Percentiles rank a stretch among this genome's conserved stretches.
phyloP scores from a whole-genome alignment of 2,329 filamentous ascomycete species.

The Hypoxylon sp. region DNA sequence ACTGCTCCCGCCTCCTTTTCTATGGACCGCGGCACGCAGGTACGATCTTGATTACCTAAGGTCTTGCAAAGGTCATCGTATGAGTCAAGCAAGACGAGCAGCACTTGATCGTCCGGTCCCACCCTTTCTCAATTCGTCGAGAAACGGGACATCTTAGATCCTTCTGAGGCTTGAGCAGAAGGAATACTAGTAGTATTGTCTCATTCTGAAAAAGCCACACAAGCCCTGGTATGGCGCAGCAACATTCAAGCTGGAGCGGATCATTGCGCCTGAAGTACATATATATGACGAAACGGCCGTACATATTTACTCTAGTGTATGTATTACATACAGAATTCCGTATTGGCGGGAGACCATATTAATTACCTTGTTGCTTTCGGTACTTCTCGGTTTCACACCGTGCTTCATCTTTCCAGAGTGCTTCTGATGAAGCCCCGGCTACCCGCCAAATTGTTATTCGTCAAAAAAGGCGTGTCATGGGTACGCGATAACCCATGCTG shows the following conservation, averaged over 20 bases:
- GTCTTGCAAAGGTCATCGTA: slow-evolving; percentile 18
- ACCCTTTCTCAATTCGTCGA: background rate
- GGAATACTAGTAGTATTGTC: slow-evolving; percentile 38
- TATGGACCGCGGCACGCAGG: slow-evolving; percentile 32
- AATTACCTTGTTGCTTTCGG: slow-evolving; percentile 27
- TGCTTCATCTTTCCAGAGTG: slow-evolving; percentile 31
- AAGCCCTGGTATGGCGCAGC: slow-evolving; percentile 26
- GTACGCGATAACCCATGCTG: slow-evolving; percentile 46
- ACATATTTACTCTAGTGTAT: slow-evolving; percentile 4
- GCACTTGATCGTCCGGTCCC: background rate
- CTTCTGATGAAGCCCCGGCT: slow-evolving; percentile 29
- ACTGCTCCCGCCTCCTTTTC: slow-evolving; percentile 33
- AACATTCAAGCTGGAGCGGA: slow-evolving; percentile 24
- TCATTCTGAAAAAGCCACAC: slow-evolving; percentile 24
- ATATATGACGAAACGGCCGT: slow-evolving; percentile 40
- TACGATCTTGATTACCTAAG: slow-evolving; percentile 43
- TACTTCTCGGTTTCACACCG: slow-evolving; percentile 33
- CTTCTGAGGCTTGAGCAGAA: slow-evolving; percentile 23
- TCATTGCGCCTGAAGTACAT: slow-evolving; percentile 26
- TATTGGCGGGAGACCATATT: slow-evolving; percentile 30
- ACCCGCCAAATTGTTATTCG: slow-evolving; percentile 41
- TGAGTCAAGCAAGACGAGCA: slow-evolving; percentile 14
- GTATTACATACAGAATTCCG: background rate
- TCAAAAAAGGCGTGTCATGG: slow-evolving; percentile 37
- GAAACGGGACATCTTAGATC: slow-evolving; percentile 9